Evolutionary conservation across 805 yeast species (phyloP).

Genomic region (Yarrowia osloensis): DNA sequence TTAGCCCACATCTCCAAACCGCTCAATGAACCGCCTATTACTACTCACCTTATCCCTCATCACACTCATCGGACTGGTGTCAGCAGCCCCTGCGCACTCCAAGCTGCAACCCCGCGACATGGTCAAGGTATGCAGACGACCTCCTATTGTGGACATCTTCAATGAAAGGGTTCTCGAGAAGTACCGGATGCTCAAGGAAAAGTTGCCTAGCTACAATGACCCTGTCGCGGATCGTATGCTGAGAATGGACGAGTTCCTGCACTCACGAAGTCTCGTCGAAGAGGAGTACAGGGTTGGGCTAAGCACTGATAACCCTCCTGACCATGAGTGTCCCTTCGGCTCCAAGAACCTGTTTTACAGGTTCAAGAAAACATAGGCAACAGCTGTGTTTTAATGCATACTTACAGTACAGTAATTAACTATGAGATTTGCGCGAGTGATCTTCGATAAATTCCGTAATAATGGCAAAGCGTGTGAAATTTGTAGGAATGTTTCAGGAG

Average conservation of each 20-base stretch:
- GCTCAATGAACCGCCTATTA: not conserved
- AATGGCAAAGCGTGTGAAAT: no score
- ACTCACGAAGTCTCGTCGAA: not conserved
- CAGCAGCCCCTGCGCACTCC: not conserved
- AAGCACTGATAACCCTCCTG: not conserved
- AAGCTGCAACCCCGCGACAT: not conserved
- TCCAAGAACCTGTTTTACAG: conserved; percentile 6
- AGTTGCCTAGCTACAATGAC: not conserved
- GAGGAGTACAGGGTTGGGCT: not conserved
- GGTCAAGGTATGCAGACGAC: conserved; percentile 12
- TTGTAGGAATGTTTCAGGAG: no score
- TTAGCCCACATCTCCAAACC: not conserved
- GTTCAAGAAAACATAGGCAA: no score
- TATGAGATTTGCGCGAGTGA: no score
- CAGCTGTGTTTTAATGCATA: not conserved
- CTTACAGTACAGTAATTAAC: no score
- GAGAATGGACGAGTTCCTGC: not conserved
- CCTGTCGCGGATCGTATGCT: not conserved
- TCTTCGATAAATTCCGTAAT: no score
- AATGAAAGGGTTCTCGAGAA: not conserved
- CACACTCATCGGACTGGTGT: not conserved
- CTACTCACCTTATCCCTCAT: not conserved
- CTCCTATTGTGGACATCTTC: not conserved
- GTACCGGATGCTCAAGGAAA: not conserved
- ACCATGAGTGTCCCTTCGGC: conserved; percentile 15